Evolutionary conservation across 352 stramenopile species (phyloP), one percentile per base, ranked within the genome.

Genomic region (Phytophthora europaea): DNA sequence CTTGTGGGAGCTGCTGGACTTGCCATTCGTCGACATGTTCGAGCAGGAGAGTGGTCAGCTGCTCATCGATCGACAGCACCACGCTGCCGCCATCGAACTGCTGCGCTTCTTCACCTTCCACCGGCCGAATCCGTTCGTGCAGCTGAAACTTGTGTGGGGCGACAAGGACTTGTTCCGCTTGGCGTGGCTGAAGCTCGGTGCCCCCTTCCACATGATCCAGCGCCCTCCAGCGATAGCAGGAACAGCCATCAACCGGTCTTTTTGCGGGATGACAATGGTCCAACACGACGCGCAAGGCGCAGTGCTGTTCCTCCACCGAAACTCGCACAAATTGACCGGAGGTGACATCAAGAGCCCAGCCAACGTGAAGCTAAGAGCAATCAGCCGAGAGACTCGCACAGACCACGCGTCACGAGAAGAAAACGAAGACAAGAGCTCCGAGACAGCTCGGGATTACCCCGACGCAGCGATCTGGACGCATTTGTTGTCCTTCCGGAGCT

Each of bases 381-480:
- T 61, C 38, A 60, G 55, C 18, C 36, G 31, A 33, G 50, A 16
- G 8, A 20, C 48, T 16, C 31, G 31, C 12, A 3, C 45, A n/a
- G 10, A 23, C 22, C 18, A 53, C 12, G 48, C 31, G 2, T 76
- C 68, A 20, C 67, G 67, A 16, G 48, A 70, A 15, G 13, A 56
- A 58, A 75, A 55, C 38, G 72, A 22, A 22, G 7, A 54, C 15
- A 23, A 31, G 18, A 34, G 12, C 9, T 54, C 20, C 57, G 48
- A 31, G 20, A n/a, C 16, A 20, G 13, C 43, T n/a, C 12, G 55
- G 20, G 67, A 61, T 16, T 77, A 70, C 13, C 72, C 76, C n/a
- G 82, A 89, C 56, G 82, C 82, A 20, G 70, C 76, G 6, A 85
- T 93, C 61, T 90, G 87, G 80, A 92, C 87, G 10, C 85, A 93